phyloP scores from a whole-genome alignment of 1,284 basidiomycete genomes.

The Pseudozyma flocculosa region DNA sequence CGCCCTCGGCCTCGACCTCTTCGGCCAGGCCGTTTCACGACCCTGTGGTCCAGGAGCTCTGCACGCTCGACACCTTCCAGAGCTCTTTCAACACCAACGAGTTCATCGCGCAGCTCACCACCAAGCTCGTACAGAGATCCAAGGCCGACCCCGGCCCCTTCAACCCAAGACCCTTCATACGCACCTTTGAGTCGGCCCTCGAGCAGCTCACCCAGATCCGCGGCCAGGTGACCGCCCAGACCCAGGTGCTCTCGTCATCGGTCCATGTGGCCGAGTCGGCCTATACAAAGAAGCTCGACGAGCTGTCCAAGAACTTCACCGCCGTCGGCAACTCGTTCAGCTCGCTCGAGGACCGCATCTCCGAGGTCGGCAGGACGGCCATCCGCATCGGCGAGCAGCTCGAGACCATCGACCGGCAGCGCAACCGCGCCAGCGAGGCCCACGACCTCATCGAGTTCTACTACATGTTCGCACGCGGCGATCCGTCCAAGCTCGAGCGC shows the following conservation, averaged over 20 bases:
- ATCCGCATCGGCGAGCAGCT: slow-evolving; percentile 91
- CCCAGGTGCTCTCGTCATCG: slow-evolving; percentile 85
- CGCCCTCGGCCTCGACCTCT: slow-evolving; percentile 8
- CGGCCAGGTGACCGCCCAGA: slow-evolving; percentile 81
- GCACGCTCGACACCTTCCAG: slow-evolving; percentile 68
- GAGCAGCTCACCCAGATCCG: slow-evolving; percentile 81
- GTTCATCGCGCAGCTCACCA: slow-evolving; percentile 79
- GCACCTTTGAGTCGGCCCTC: slow-evolving; percentile 84
- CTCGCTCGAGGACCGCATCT: slow-evolving; percentile 65
- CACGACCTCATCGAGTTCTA: slow-evolving; percentile 94
- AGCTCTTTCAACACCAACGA: slow-evolving; percentile 89
- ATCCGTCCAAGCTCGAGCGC: slow-evolving; percentile 74
- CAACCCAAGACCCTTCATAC: slow-evolving; percentile 87
- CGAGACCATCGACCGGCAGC: slow-evolving; percentile 87
- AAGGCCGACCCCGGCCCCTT: slow-evolving; percentile 82
- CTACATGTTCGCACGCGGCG: slow-evolving; percentile 83
- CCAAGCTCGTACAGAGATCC: slow-evolving; percentile 79
- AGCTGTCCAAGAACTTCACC: slow-evolving; percentile 88
- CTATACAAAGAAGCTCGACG: slow-evolving; percentile 88
- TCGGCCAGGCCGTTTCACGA: slow-evolving; percentile 60
- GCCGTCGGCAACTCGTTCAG: slow-evolving; percentile 49
- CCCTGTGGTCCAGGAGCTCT: slow-evolving; percentile 66
- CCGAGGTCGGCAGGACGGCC: slow-evolving; percentile 89
- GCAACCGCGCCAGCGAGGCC: slow-evolving; percentile 88
- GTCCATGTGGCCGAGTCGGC: slow-evolving; percentile 87